Evolutionary conservation across 805 yeast species (phyloP), one percentile per base, ranked within the genome.

Genomic region (Limtongia smithiae): DNA sequence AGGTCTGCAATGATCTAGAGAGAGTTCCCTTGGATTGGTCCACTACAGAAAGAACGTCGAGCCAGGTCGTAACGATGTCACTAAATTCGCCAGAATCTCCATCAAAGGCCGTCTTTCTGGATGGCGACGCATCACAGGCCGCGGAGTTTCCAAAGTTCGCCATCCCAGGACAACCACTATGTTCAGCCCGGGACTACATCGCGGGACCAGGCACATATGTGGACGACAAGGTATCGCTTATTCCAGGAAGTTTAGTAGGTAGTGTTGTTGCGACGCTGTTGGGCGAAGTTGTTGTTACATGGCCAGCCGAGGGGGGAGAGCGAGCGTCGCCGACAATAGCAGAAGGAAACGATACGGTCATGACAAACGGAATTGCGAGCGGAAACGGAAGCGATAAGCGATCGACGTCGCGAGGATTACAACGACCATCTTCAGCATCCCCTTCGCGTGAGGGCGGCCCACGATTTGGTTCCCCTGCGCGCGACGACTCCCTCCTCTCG

Each of bases 131-230:
- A n/a, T n/a, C n/a, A n/a, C n/a, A n/a, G n/a, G n/a, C n/a, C n/a
- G n/a, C n/a, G n/a, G n/a, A n/a, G n/a, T n/a, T 51, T 5, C 57
- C 57, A 15, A 11, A 21, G 22, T 27, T 37, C 17, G 58, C 52
- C n/a, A 44, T 54, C 18, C 58, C 58, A 2, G 58, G 58, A 9
- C 58, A 54, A 25, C 56, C 50, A 9, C 42, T 54, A 3, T 43
- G 57, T 20, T 49, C 55, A 8, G 41, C 56, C 14, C 37, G 45
- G n/a, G 58, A 50, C 30, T 54, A 50, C 38, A 21, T 36, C n/a
- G 43, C 55, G 3, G 58, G 58, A 6, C 41, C 55, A 4, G 58
- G 58, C 12, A 51, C 52, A 4, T 54, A 51, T 17, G 24, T 51
- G 14, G 55, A 50, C 36, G 51, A 36, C 18, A 34, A 42, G 27